Evolutionary conservation across 2,329 filamentous ascomycete genomes (phyloP).

Genomic region (Balansia obtecta): DNA sequence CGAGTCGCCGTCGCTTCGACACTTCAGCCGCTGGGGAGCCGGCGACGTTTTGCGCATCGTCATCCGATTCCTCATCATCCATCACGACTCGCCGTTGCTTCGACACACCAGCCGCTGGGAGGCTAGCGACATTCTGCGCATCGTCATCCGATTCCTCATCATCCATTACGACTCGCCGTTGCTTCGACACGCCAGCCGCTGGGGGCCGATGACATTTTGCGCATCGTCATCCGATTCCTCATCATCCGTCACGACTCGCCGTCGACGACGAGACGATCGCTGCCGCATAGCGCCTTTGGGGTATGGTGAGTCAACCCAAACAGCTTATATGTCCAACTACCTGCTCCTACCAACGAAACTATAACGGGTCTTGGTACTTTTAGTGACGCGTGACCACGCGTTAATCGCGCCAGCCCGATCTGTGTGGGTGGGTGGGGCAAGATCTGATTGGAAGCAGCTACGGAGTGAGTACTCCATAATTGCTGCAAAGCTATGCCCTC

Average conservation of each 20-base stretch:
- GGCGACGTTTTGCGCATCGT: constrained; percentile 12
- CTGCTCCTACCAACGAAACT: no score
- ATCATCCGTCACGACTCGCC: constrained; percentile 30
- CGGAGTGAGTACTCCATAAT: no score
- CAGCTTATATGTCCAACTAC: no score
- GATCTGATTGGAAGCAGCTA: no score
- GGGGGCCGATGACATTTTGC: constrained; percentile 12
- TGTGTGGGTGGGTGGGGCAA: no score
- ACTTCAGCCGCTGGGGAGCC: constrained; percentile 16
- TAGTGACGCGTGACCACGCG: constrained; percentile 1
- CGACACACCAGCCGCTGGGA: constrained; percentile 16
- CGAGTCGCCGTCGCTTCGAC: constrained; percentile 25
- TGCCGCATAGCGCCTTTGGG: constrained; percentile 15
- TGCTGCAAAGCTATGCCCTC: no score
- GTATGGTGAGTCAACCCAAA: neutral
- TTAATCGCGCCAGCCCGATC: neutral
- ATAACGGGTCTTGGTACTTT: neutral
- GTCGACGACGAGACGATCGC: constrained; percentile 26
- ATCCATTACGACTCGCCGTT: constrained; percentile 26
- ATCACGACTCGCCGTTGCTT: constrained; percentile 30
- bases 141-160: constrained; percentile 24
- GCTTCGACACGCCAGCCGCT: constrained; percentile 21
- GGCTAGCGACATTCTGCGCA: constrained; percentile 12
- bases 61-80: constrained; percentile 27
- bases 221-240: constrained; percentile 21